Evolutionary conservation across 1,284 basidiomycete genomes (phyloP), one percentile per base, ranked within the genome.

Genomic region (Microbotryum silenes-acaulis): DNA sequence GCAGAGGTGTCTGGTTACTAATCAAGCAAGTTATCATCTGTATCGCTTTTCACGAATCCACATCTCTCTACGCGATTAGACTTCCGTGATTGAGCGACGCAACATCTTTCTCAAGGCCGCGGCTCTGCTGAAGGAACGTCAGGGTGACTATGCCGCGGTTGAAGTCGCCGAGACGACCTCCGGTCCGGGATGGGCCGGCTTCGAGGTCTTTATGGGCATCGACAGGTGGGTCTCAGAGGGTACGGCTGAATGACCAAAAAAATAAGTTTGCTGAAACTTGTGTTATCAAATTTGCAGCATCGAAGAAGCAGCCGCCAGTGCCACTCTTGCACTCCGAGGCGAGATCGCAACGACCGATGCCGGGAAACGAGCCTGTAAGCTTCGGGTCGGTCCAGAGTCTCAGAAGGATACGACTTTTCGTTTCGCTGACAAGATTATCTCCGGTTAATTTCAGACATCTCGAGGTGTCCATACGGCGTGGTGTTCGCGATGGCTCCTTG

Each of bases 401-500:
- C 6, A 27, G 6, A 1, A 27, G 27, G 27, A 27, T 37, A 37
- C 14, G 12, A 9, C 2, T 4, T 9, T 37, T 37, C 14, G 37
- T 1, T 10, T 3, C 37, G 37, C 14, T 37, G 14, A 37, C 10
- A 2, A 16, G 37, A 12, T 16, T 37, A 1, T 37, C 37, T 4
- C 0, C 1, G 37, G 14, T 5, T 6, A 0, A 27, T 27, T 27
- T 27, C 6, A 37, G 37, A 68, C 58, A 64, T 73, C 47, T 59
- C 66, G 45, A 71, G 72, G 0, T 69, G 70, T 48, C 72, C 72
- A 7, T 74, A 46, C 56, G 70, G 66, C 21, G 70, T 72, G 51
- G 68, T 68, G 3, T 68, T 66, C 56, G 71, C 64, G 6, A 66
- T 70, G 16, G 69, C 70, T 4, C 70, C 67, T 44, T 60, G 63